Conservation (phyloP, 2,329 filamentous ascomycete genomes). For the Purpureocillium lavendulum region DNA sequence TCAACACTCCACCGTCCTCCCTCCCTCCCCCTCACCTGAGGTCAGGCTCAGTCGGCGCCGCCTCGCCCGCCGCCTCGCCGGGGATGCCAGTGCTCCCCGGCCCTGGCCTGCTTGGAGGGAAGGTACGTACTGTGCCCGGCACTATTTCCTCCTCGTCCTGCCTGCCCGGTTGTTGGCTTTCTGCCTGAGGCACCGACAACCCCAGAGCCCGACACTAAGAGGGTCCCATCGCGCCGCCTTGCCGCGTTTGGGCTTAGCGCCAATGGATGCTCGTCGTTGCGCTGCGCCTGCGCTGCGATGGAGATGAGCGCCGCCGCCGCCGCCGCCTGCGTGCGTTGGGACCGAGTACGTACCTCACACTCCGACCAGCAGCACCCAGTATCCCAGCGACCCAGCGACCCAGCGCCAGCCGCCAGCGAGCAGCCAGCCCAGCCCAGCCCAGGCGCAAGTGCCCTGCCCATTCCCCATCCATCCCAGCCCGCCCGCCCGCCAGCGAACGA, state of each 20-base stretch:
- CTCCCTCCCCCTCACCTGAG: background rate
- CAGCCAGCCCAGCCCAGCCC: too few species aligned
- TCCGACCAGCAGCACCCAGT: constrained; percentile 7
- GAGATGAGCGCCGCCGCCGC: constrained; percentile 1
- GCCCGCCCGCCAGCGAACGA: too few species aligned
- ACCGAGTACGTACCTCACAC: constrained; percentile 19
- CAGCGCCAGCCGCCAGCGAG: too few species aligned
- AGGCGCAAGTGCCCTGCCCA: too few species aligned
- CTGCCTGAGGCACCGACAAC: constrained; percentile 10
- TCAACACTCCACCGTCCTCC: background rate
- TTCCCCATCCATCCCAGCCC: too few species aligned
- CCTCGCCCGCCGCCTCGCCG: background rate
- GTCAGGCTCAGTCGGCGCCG: background rate
- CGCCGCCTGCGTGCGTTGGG: constrained; percentile 3
- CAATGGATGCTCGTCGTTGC: constrained; percentile 12
- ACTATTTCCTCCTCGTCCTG: too few species aligned
- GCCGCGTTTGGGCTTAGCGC: constrained; percentile 26
- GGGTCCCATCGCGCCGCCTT: constrained; percentile 23
- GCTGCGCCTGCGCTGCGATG: constrained; percentile 3
- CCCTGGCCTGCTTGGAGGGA: too few species aligned
- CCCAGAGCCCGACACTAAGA: constrained; percentile 18
- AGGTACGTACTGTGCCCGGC: too few species aligned
- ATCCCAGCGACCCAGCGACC: too few species aligned
- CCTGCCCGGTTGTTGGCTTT: background rate
- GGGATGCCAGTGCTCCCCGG: background rate